phyloP scores from a whole-genome alignment of 202 grass and related monocot genomes.

The Panicum virgatum region DNA sequence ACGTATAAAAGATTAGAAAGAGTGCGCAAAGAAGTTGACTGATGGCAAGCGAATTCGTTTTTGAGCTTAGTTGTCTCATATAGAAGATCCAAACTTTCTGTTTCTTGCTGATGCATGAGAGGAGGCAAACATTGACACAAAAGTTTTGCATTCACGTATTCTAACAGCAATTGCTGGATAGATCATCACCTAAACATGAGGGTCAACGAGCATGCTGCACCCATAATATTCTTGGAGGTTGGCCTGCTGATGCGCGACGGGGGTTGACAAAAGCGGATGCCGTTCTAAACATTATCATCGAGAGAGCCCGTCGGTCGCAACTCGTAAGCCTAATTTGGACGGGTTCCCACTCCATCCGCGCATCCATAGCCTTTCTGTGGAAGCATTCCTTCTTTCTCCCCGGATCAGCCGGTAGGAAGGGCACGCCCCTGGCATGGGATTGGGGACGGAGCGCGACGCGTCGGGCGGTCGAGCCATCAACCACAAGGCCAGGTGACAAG shows the following conservation, averaged over 20 bases:
- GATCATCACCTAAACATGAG: no score
- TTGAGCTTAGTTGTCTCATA: no score
- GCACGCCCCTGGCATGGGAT: not conserved
- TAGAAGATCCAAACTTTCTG: no score
- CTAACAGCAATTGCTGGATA: not conserved
- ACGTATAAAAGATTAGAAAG: no score
- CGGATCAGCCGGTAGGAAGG: conserved; percentile 9
- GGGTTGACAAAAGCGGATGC: not conserved
- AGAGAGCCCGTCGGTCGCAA: not conserved
- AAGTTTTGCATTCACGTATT: not conserved
- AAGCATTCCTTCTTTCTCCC: not conserved
- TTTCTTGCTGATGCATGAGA: no score
- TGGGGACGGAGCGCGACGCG: not conserved
- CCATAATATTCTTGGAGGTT: not conserved
- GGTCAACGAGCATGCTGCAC: conserved; percentile 15
- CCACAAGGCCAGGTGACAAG: no score
- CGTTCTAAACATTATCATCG: conserved; percentile 2
- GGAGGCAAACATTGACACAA: no score
- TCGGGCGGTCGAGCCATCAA: no score
- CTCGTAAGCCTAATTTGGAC: conserved; percentile 3
- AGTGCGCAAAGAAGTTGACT: no score
- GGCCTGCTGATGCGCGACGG: not conserved
- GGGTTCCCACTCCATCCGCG: conserved; percentile 17
- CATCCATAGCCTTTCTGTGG: conserved; percentile 10
- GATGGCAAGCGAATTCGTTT: no score